Conservation (phyloP, 2,329 filamentous ascomycete genomes). For the Dothideomycetes sp. region DNA sequence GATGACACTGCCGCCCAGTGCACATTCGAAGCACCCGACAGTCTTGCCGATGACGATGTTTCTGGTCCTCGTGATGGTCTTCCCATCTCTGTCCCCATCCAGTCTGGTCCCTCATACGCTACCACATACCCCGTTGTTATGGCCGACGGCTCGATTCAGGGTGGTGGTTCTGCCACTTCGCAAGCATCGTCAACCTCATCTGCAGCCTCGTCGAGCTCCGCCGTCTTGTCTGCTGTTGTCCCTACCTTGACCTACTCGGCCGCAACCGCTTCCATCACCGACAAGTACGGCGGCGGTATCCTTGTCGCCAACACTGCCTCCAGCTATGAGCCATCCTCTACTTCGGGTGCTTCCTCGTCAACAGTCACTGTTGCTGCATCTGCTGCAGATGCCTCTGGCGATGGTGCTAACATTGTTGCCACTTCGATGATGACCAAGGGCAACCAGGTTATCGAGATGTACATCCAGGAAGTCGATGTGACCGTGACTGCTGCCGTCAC, state of each 20-base stretch:
- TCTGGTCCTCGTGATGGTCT: slow-evolving; percentile 45
- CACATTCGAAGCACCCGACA: slow-evolving; percentile 46
- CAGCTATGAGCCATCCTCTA: slow-evolving; percentile 1
- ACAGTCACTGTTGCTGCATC: slow-evolving; percentile 18
- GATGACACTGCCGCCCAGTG: slow-evolving; percentile 47
- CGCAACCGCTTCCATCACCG: slow-evolving; percentile 19
- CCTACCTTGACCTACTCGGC: slow-evolving; percentile 24
- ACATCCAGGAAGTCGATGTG: slow-evolving; percentile 31
- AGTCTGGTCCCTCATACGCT: slow-evolving; percentile 33
- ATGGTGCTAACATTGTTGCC: slow-evolving; percentile 18
- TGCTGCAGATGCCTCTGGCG: slow-evolving; percentile 7
- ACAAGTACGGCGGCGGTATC: slow-evolving; percentile 24
- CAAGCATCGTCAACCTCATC: slow-evolving; percentile 9
- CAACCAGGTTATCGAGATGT: slow-evolving; percentile 33
- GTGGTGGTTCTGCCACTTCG: slow-evolving; percentile 11
- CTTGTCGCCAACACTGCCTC: slow-evolving; percentile 15
- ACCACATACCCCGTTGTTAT: slow-evolving; percentile 20
- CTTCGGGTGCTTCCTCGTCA: slow-evolving; percentile 4
- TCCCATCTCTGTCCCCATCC: slow-evolving; percentile 52
- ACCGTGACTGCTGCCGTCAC: slow-evolving; percentile 27
- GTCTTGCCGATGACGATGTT: slow-evolving; percentile 50
- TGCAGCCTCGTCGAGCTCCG: slow-evolving; percentile 8
- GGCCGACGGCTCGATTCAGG: slow-evolving; percentile 14
- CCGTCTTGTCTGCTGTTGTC: slow-evolving; percentile 14
- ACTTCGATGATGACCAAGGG: slow-evolving; percentile 32